These are phyloP conservation scores for Monosporascus cannonballus DNA, from an alignment of 2,329 filamentous ascomycete species.

Conservation along the genomic window DNA sequence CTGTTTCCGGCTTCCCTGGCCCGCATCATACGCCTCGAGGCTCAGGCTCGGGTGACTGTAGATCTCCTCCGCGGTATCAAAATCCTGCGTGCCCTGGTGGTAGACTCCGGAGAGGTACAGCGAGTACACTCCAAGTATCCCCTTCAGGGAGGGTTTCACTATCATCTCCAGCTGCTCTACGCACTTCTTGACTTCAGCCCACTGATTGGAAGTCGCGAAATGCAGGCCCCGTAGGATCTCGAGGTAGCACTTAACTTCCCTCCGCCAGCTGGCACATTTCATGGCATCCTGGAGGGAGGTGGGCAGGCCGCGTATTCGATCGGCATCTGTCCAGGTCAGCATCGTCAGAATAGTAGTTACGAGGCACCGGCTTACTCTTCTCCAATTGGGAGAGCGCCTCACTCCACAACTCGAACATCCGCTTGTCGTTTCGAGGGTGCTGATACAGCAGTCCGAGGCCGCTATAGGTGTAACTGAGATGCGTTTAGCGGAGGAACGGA, in stretches of 20 bases:
- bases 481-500: neutral
- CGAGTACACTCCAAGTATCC: conserved; percentile 47
- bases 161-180: conserved; percentile 47
- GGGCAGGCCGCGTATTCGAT: conserved; percentile 32
- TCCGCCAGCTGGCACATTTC: conserved; percentile 57
- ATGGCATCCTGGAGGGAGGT: conserved; percentile 54
- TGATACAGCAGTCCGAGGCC: conserved; percentile 39
- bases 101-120: conserved; percentile 72
- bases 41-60: conserved; percentile 59
- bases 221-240: conserved; percentile 66
- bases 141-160: conserved; percentile 33
- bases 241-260: conserved; percentile 60
- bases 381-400: conserved; percentile 29
- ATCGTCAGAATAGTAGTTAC: conserved; percentile 5
- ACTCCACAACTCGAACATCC: conserved; percentile 33
- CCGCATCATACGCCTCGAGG: conserved; percentile 36
- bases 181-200: conserved; percentile 55
- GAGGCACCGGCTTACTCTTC: conserved; percentile 23
- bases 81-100: conserved; percentile 68
- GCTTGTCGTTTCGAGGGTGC: conserved; percentile 30
- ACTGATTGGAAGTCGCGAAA: conserved; percentile 64
- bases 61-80: conserved; percentile 59
- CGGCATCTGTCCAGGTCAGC: conserved; percentile 17
- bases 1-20: conserved; percentile 36
- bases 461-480: conserved; percentile 46